Evolutionary conservation across 129 eudicot species (phyloP).

Genomic region (Artemisia annua): DNA sequence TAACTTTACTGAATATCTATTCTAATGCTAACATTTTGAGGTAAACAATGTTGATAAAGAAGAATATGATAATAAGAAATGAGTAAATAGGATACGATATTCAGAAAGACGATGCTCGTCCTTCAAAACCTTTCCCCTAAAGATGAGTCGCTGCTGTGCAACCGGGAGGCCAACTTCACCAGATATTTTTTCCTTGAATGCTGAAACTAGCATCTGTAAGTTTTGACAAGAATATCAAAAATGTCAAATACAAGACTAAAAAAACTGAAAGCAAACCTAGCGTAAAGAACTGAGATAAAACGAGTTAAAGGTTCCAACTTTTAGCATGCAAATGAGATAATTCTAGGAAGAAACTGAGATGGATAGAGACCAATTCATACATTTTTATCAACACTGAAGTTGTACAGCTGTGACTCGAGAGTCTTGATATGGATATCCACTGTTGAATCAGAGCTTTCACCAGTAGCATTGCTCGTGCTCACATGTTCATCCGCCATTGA

Average conservation of each 20-base stretch:
- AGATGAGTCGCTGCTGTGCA: constrained; percentile 83
- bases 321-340: not conserved
- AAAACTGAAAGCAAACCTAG: not conserved
- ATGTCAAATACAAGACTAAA: not conserved
- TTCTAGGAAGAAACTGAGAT: not conserved
- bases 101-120: constrained; percentile 81
- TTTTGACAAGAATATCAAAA: constrained; percentile 7
- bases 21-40: not conserved
- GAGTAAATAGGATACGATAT: constrained; percentile 72
- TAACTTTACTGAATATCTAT: not conserved
- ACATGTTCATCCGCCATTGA: constrained; percentile 71
- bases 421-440: constrained; percentile 94
- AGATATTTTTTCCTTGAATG: constrained; percentile 85
- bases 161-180: constrained; percentile 78
- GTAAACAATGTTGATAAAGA: not conserved
- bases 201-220: constrained; percentile 67
- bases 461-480: constrained; percentile 43
- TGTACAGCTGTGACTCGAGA: constrained; percentile 71
- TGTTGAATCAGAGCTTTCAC: constrained; percentile 59
- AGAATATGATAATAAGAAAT: not conserved
- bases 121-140: constrained; percentile 92
- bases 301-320: not conserved
- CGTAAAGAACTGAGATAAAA: too few relatives aligned
- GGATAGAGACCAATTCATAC: constrained; percentile 35
- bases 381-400: constrained; percentile 65